Evolutionary conservation across 2,329 filamentous ascomycete genomes (phyloP), one percentile per base, ranked within the genome.

Genomic region (Nemania serpens): DNA sequence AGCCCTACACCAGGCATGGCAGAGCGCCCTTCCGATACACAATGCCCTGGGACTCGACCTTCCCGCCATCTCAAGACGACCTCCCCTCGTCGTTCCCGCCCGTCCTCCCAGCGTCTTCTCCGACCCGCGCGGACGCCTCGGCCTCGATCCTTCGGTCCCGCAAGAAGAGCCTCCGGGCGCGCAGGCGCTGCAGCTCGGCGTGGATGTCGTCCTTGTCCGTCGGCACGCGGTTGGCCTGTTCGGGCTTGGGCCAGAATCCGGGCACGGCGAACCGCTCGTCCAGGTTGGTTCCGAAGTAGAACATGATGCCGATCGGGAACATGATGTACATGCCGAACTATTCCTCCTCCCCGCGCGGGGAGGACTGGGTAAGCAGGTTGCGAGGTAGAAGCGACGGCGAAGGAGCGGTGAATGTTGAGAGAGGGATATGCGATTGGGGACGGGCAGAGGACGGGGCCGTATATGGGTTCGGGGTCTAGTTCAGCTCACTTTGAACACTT

Each of bases 271-370:
- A 99, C 66, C 92, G 89, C 68, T 89, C 85, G 78, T 99, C 95
- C 74, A 99, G 91, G 77, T 99, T 99, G 58, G 93, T 97, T 75
- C 95, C 95, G 77, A 98, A 99, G 82, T 99, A 99, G 84, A 96
- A 98, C 95, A 99, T 99, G 82, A 95, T 93, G 70, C 91, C 93
- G 72, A 99, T 98, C 17, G 95, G 95, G 79, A 99, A 99, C 84
- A 97, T 89, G 81, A 99, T 89, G 81, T 99, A 99, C 85, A 96
- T 91, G 81, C 94, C 93, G 77, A 99, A 99, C 94, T 97, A 65
- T 58, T 15, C 29, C 7, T 13, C 37, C 10, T 13, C 43, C 43
- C 12, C 34, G 12, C 34, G 7, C 34, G 34, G 15, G 36, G 6
- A 39, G 7, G 10, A 5, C 5, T 13, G n/a, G 25, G 18, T 22